phyloP scores from a whole-genome alignment of 768 basidiomycete genomes.

The Nidula microcarpa region DNA sequence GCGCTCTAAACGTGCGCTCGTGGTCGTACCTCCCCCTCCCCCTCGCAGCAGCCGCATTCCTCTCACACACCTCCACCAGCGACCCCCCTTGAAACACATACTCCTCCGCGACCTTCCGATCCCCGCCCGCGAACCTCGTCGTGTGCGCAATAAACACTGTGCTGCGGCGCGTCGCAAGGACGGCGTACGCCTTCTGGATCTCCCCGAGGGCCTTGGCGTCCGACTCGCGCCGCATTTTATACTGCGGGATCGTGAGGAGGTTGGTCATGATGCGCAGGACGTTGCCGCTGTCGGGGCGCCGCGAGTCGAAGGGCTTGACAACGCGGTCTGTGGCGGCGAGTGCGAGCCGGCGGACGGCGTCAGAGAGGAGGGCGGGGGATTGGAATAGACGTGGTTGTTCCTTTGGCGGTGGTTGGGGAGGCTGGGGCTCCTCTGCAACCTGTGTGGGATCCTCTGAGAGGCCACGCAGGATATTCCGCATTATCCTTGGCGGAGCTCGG shows the following conservation, averaged over 20 bases:
- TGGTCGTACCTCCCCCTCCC: conserved; percentile 63
- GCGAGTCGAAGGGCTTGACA: conserved; percentile 31
- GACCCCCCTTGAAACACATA: conserved; percentile 50
- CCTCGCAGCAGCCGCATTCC: conserved; percentile 60
- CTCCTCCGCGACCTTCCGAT: conserved; percentile 54
- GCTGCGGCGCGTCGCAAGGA: conserved; percentile 47
- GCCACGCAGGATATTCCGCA: conserved; percentile 53
- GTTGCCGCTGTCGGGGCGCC: conserved; percentile 47
- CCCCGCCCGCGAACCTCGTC: conserved; percentile 44
- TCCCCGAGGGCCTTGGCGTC: conserved; percentile 39
- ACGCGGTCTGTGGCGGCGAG: conserved; percentile 58
- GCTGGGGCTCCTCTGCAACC: conserved; percentile 18
- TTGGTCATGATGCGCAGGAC: conserved; percentile 79
- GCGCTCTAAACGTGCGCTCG: conserved; percentile 60
- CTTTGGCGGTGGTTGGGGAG: conserved; percentile 12
- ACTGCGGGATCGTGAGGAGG: conserved; percentile 58
- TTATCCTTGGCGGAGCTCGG: conserved; percentile 68
- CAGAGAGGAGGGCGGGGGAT: conserved; percentile 67
- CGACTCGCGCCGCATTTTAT: conserved; percentile 32
- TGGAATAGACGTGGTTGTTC: conserved; percentile 39
- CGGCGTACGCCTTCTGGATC: conserved; percentile 35
- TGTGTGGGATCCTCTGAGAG: conserved; percentile 42
- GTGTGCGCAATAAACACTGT: conserved; percentile 56
- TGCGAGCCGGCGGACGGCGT: conserved; percentile 65
- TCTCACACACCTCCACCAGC: conserved; percentile 47